Percentiles rank a stretch among this genome's conserved stretches.
Conservation (phyloP, 306 rosid genomes). For the Pueraria montana region DNA sequence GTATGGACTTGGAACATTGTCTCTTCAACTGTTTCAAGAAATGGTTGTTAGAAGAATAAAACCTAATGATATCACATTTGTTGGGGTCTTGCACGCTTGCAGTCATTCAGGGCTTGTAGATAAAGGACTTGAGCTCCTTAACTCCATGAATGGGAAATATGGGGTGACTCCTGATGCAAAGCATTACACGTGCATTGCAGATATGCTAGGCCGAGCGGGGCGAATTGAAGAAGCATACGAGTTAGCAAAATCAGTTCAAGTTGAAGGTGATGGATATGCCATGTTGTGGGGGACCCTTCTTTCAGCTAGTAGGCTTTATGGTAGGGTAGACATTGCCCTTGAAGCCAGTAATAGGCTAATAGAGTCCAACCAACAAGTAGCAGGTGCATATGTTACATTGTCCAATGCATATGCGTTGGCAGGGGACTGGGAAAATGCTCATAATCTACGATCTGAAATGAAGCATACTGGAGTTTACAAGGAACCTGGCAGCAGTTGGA, state of each 20-base stretch:
- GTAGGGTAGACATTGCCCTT: slow-evolving; percentile 80
- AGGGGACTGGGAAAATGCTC: slow-evolving; percentile 83
- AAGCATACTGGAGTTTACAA: slow-evolving; percentile 67
- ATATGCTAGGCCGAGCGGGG: slow-evolving; percentile 87
- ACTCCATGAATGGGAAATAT: slow-evolving; percentile 67
- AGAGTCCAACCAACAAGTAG: slow-evolving; percentile 74
- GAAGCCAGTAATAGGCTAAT: slow-evolving; percentile 74
- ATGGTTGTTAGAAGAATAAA: slow-evolving; percentile 71
- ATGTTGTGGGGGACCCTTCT: slow-evolving; percentile 85
- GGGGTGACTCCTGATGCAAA: slow-evolving; percentile 72
- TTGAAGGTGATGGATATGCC: slow-evolving; percentile 55
- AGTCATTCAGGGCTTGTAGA: slow-evolving; percentile 87
- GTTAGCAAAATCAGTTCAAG: slow-evolving; percentile 71
- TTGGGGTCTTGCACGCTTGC: slow-evolving; percentile 88
- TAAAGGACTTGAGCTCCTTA: slow-evolving; percentile 71
- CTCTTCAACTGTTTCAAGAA: slow-evolving; percentile 74
- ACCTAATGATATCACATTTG: slow-evolving; percentile 78
- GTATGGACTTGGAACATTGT: slow-evolving; percentile 77
- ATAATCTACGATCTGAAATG: slow-evolving; percentile 67
- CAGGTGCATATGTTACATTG: slow-evolving; percentile 74
- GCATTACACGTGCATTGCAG: slow-evolving; percentile 80
- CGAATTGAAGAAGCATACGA: slow-evolving; percentile 69
- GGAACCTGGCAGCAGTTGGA: slow-evolving; percentile 93
- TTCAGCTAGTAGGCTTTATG: slow-evolving; percentile 88
- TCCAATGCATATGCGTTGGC: slow-evolving; percentile 77